Base-by-base conservation (phyloP, 2,329 filamentous ascomycete species). In the Sphaceloma murrayae region DNA sequence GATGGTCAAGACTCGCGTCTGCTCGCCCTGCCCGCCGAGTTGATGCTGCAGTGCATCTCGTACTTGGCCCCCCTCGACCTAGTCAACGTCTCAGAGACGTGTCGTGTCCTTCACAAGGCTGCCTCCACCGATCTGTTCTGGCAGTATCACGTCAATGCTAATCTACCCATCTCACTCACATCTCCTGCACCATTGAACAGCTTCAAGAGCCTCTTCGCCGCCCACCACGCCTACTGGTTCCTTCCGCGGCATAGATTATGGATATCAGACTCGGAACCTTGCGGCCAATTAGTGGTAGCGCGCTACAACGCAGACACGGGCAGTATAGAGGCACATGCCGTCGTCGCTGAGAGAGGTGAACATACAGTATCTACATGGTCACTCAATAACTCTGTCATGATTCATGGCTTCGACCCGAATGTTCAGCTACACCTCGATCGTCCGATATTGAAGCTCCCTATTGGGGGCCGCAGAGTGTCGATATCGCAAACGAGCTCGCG, bases 191-290 rank as follows among this genome's bases (percentile, higher is more conserved):
- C 80, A 5, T 79, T 73, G 54, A 53, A 64, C 2, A 78, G 70
- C 17, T 94, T 80, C 62, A 76, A 75, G 46, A 72, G 82, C 18
- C 73, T 94, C 2, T 94, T 83, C 59, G 66, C 73, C 31, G 72
- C 78, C 14, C 83, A 91, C 58, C 74, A 91, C 51, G 80, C 82
- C 0, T 77, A 80, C 54, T 95, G 88, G 88, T 94, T 94, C 56
- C 68, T 95, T 1, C 72, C 84, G 0, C 77, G 75, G 42, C 70
- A 84, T 58, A 88, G 84, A 61, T 68, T 95, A 51, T 95, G 88
- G 88, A 89, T 94, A 56, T 75, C 78, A 48, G 85, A 94, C 60
- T 72, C 69, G 2, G 73, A 79, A 21, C 71, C 85, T 36, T 80
- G 74, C 1, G 88, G 88, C 0, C 82, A 82, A 57, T 62, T 94